These are phyloP conservation scores for Lagerstroemia speciosa DNA, from an alignment of 345 rosid species.

Conservation along the genomic window DNA sequence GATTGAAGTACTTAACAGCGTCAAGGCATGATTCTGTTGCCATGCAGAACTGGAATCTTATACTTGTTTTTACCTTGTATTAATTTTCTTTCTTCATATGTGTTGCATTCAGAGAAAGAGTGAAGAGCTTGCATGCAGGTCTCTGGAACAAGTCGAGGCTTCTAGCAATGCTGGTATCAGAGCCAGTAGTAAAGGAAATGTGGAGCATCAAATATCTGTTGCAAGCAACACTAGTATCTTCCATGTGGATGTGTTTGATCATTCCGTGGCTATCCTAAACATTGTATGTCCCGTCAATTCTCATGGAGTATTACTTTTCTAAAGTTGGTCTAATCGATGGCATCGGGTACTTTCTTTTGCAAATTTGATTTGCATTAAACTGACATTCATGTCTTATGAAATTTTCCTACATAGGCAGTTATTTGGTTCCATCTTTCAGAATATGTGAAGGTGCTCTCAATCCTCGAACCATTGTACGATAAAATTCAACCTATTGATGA, in stretches of 20 bases:
- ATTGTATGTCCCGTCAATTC: slow-evolving; percentile 41
- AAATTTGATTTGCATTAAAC: not conserved
- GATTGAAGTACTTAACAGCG: slow-evolving; percentile 53
- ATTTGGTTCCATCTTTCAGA: slow-evolving; percentile 90
- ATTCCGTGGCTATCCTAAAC: slow-evolving; percentile 65
- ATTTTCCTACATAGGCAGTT: slow-evolving; percentile 49
- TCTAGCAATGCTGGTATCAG: slow-evolving; percentile 20
- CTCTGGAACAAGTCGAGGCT: slow-evolving; percentile 28
- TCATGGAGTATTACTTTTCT: not conserved
- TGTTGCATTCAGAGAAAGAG: slow-evolving; percentile 46
- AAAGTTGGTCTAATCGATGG: not conserved
- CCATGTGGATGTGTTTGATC: slow-evolving; percentile 64
- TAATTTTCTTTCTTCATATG: slow-evolving; percentile 2
- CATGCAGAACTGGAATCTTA: not conserved
- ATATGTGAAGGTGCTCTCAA: slow-evolving; percentile 63
- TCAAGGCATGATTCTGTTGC: slow-evolving; percentile 42
- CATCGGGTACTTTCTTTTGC: not conserved
- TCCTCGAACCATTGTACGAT: slow-evolving; percentile 63
- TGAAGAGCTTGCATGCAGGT: slow-evolving; percentile 51
- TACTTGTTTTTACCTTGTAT: not conserved
- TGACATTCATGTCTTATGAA: slow-evolving; percentile 11
- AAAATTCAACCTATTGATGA: slow-evolving; percentile 81
- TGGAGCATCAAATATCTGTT: slow-evolving; percentile 22
- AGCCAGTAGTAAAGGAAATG: slow-evolving; percentile 43
- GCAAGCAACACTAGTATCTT: slow-evolving; percentile 27